These are phyloP conservation scores for Hirschioporus abietinus DNA, from an alignment of 768 basidiomycete genomes.

Conservation along the genomic window DNA sequence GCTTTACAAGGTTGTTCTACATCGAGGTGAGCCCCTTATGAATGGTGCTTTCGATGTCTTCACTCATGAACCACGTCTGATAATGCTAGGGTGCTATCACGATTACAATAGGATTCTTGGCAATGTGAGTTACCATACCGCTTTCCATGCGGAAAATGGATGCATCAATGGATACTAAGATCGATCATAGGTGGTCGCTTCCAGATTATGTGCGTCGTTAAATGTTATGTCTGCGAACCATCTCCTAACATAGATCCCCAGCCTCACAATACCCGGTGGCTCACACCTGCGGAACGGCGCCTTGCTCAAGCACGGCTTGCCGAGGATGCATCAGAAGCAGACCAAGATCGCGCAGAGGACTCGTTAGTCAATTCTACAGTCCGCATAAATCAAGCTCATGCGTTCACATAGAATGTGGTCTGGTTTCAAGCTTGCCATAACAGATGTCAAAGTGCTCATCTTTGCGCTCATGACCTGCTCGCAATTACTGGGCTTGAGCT, in stretches of 20 bases:
- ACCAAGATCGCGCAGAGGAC: constrained; percentile 49
- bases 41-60: background rate
- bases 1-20: constrained; percentile 51
- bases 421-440: constrained; percentile 52
- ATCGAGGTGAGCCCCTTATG: constrained; percentile 43
- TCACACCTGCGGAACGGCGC: constrained; percentile 41
- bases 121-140: constrained; percentile 53
- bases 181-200: constrained; percentile 42
- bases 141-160: background rate
- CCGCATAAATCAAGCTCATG: background rate
- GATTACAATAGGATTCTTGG: constrained; percentile 48
- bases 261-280: constrained; percentile 61
- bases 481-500: constrained; percentile 51
- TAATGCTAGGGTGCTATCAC: constrained; percentile 58
- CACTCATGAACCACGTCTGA: too few relatives aligned
- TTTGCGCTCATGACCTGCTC: constrained; percentile 48
- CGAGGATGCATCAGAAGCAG: constrained; percentile 65
- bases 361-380: constrained; percentile 37
- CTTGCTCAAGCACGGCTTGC: constrained; percentile 64
- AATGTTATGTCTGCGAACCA: background rate
- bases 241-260: constrained; percentile 16
- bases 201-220: constrained; percentile 48
- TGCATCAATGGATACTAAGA: background rate
- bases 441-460: constrained; percentile 47
- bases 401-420: constrained; percentile 33